Evolutionary conservation across 768 basidiomycete genomes (phyloP), one percentile per base, ranked within the genome.

Genomic region (Boletellus emodensis): DNA sequence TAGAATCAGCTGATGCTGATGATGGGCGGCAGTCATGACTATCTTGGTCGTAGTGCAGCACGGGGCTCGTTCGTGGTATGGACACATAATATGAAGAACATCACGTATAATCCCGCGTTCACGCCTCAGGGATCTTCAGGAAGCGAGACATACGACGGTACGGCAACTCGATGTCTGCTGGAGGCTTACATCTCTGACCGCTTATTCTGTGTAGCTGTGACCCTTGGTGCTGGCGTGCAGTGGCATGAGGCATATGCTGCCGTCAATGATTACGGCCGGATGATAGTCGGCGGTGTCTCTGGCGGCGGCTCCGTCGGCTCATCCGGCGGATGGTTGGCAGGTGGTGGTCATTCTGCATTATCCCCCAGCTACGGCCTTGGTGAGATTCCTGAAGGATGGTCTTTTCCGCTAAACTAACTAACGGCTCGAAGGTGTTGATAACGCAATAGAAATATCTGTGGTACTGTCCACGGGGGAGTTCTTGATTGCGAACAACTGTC

Each of bases 311-410:
- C 75, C 6, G 67, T 80, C 4, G 79, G 76, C 34, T 72, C 78
- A 6, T 71, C 72, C 7, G 79, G 77, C 32, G 79, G 80, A 22
- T 81, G 77, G 74, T 48, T 76, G 1, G 65, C 70, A 32, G 80
- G 80, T 17, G 79, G 76, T 3, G 77, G 80, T 4, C 78, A 81
- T 47, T 74, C 74, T 42, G 57, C 28, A 6, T 55, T 78, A 1
- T 66, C 75, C 0, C 70, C 76, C 6, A 58, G 38, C 7, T 68
- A 71, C 45, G 79, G 79, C 4, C 69, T 80, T 15, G 75, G 76
- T 77, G 55, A 26, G 50, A 12, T 30, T 30, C 17, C n/a, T 14
- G 13, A 6, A 2, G 4, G 1, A 34, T 24, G 4, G 10, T 45
- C 2, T 1, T 10, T 4, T 26, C 28, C 17, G 14, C 10, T 2